Percentiles rank a stretch among this genome's conserved stretches.
phyloP scores from a whole-genome alignment of 495 filamentous ascomycete species.

The Cercophora scortea region DNA sequence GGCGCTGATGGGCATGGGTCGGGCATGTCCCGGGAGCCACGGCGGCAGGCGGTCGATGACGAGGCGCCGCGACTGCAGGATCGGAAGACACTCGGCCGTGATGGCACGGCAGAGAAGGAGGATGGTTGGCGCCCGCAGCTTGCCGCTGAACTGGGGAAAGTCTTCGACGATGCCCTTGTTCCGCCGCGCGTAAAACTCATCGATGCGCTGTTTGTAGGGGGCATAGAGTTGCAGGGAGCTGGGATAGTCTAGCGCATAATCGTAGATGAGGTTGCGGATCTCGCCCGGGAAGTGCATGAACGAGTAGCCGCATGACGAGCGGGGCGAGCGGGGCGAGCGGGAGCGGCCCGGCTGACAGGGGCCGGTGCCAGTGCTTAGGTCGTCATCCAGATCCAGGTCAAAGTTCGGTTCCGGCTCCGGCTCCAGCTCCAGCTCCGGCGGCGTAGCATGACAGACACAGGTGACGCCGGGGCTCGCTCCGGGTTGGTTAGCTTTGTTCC shows the following conservation, averaged over 20 bases:
- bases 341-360: too few species aligned
- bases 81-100: constrained; percentile 21
- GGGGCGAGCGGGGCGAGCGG: too few species aligned
- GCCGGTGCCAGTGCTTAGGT: too few species aligned
- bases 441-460: too few species aligned
- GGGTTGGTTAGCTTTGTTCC: too few species aligned
- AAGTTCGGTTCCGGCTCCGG: too few species aligned
- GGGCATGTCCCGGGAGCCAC: constrained; percentile 19
- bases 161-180: background rate
- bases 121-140: constrained; percentile 21
- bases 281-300: constrained; percentile 26
- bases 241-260: constrained; percentile 17
- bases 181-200: constrained; percentile 8
- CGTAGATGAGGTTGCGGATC: constrained; percentile 27
- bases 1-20: constrained; percentile 18
- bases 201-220: constrained; percentile 19
- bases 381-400: too few species aligned
- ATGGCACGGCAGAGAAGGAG: constrained; percentile 30
- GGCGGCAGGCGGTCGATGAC: constrained; percentile 30
- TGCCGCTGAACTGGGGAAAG: constrained; percentile 6
- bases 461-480: too few species aligned
- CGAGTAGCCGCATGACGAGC: background rate
- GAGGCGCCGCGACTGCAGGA: constrained; percentile 16
- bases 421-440: too few species aligned
- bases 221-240: constrained; percentile 19